These are phyloP conservation scores for Thalassiosira mediterranea DNA, from an alignment of 352 stramenopile species.

Conservation along the genomic window DNA sequence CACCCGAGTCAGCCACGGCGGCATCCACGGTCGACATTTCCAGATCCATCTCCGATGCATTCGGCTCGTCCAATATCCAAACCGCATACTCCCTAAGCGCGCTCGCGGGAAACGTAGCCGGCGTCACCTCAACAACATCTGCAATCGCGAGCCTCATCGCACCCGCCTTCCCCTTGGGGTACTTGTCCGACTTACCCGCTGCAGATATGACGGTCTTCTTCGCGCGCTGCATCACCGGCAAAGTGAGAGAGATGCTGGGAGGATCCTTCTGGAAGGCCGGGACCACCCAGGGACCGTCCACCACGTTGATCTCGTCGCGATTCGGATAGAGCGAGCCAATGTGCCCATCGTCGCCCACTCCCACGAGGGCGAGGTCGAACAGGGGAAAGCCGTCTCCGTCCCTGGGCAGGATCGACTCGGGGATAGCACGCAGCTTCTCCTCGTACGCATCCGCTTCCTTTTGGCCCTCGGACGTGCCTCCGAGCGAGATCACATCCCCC, in stretches of 20 bases:
- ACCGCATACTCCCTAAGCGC: conserved; percentile 57
- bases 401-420: conserved; percentile 40
- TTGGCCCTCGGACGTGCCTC: conserved; percentile 56
- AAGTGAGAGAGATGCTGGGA: conserved; percentile 68
- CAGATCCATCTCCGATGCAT: conserved; percentile 52
- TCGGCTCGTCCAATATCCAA: conserved; percentile 76
- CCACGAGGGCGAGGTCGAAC: conserved; percentile 80
- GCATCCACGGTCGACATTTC: conserved; percentile 40
- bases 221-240: conserved; percentile 71
- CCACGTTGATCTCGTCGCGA: conserved; percentile 62
- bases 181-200: conserved; percentile 73
- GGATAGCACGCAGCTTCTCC: conserved; percentile 54
- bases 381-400: conserved; percentile 64
- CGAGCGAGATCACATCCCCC: conserved; percentile 67
- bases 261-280: conserved; percentile 71
- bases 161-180: conserved; percentile 73
- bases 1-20: conserved; percentile 45
- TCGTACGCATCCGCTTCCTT: conserved; percentile 67
- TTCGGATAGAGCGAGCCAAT: conserved; percentile 74
- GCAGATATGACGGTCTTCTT: conserved; percentile 71
- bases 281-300: conserved; percentile 64
- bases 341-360: conserved; percentile 80
- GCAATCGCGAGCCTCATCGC: conserved; percentile 74
- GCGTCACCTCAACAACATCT: conserved; percentile 61
- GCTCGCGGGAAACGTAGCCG: conserved; percentile 66